Conservation (phyloP, 2,329 filamentous ascomycete genomes). For the Ascosphaera pollenicola region DNA sequence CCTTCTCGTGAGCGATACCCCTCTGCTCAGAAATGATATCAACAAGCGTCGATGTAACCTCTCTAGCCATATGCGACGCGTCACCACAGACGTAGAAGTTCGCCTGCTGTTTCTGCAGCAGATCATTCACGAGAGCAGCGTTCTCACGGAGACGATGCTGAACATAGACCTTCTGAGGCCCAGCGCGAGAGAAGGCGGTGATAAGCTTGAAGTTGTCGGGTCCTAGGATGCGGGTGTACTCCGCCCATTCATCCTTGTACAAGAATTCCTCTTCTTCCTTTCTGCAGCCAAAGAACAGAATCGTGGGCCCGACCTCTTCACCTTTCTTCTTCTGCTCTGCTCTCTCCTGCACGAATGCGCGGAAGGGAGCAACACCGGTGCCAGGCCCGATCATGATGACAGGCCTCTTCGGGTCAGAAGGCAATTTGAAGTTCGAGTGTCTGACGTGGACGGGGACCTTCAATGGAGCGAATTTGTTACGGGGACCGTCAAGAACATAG, state of each 20-base stretch:
- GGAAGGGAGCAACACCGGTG: slow-evolving; percentile 85
- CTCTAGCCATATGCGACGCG: slow-evolving; percentile 88
- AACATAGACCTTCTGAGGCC: slow-evolving; percentile 79
- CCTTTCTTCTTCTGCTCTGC: slow-evolving; percentile 63
- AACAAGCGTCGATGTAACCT: slow-evolving; percentile 69
- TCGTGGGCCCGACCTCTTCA: slow-evolving; percentile 60
- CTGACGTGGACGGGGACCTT: slow-evolving; percentile 90
- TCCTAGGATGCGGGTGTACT: slow-evolving; percentile 26
- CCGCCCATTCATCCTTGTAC: slow-evolving; percentile 80
- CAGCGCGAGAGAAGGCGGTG: slow-evolving; percentile 86
- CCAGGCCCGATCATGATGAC: slow-evolving; percentile 93
- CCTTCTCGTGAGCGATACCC: slow-evolving; percentile 63
- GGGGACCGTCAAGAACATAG: slow-evolving; percentile 69
- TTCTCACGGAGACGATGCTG: slow-evolving; percentile 78
- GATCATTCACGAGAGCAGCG: slow-evolving; percentile 63
- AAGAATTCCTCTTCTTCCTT: slow-evolving; percentile 77
- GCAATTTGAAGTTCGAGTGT: slow-evolving; percentile 98
- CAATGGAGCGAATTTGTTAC: slow-evolving; percentile 93
- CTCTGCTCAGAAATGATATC: slow-evolving; percentile 74
- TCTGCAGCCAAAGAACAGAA: slow-evolving; percentile 91
- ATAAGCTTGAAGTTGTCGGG: slow-evolving; percentile 46
- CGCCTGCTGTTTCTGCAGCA: slow-evolving; percentile 52
- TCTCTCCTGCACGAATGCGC: slow-evolving; percentile 84
- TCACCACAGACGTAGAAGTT: slow-evolving; percentile 99
- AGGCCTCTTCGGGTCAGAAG: slow-evolving; percentile 81